Percentiles rank a stretch among this genome's conserved stretches.
Conservation (phyloP, 495 filamentous ascomycete genomes). For the Trichoderma erinaceum region DNA sequence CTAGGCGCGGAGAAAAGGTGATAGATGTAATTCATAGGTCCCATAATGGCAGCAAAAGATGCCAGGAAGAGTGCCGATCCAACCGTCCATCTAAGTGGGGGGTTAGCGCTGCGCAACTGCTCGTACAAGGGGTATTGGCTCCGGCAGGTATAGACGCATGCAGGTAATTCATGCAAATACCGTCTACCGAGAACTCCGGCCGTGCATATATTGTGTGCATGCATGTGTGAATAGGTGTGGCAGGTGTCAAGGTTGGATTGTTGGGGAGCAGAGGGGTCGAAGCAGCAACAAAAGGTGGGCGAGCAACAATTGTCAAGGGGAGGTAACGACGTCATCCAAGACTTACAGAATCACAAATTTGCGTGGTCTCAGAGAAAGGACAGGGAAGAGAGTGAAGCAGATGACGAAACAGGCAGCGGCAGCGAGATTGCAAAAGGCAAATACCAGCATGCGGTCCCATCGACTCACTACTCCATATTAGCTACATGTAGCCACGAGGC, state of each 20-base stretch:
- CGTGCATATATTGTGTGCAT: constrained; percentile 4
- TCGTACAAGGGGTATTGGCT: not conserved
- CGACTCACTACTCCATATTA: constrained; percentile 68
- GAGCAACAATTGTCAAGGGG: constrained; percentile 20
- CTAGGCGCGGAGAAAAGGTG: constrained; percentile 81
- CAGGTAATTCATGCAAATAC: not conserved
- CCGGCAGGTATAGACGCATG: constrained; percentile 3
- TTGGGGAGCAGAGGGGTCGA: constrained; percentile 14
- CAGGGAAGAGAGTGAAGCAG: constrained; percentile 82
- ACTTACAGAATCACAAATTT: constrained; percentile 98
- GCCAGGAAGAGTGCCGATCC: constrained; percentile 84
- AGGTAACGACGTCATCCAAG: constrained; percentile 13
- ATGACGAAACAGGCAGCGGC: constrained; percentile 87
- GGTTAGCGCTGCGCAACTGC: constrained; percentile 10
- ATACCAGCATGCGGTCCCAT: constrained; percentile 93
- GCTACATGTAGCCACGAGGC: constrained; percentile 19
- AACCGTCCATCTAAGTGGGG: constrained; percentile 73
- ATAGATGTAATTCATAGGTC: constrained; percentile 69
- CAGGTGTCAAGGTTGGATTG: not conserved
- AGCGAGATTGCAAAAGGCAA: constrained; percentile 84
- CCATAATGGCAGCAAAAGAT: constrained; percentile 93
- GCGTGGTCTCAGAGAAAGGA: constrained; percentile 68
- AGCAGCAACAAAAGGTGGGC: constrained; percentile 14
- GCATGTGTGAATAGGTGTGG: constrained; percentile 15
- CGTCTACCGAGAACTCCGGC: constrained; percentile 3